A percentile compares a stretch with the other conserved stretches of the same genome.
Evolutionary conservation across 2,329 filamentous ascomycete genomes (phyloP).

Genomic region (Nemania serpens): DNA sequence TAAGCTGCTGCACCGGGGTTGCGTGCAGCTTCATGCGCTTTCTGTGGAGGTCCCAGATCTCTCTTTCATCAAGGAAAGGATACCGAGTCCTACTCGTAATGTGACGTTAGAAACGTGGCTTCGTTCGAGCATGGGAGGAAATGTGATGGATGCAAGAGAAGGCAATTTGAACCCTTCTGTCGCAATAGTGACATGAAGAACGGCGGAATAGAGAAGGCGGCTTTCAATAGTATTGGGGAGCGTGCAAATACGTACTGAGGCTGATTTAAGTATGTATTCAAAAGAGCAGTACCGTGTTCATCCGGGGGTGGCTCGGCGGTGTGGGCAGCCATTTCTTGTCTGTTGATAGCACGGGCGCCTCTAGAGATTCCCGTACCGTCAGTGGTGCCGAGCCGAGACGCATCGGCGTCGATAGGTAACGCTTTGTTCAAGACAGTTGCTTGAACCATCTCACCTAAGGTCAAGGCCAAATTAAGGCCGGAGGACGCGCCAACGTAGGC

Average conservation of each 20-base stretch:
- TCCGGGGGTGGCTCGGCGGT: constrained; percentile 53
- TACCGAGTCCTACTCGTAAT: constrained; percentile 44
- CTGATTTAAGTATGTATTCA: constrained; percentile 51
- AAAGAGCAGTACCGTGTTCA: constrained; percentile 48
- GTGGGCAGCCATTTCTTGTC: constrained; percentile 48
- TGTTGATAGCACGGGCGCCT: constrained; percentile 38
- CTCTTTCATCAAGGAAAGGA: constrained; percentile 52
- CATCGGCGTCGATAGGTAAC: constrained; percentile 37
- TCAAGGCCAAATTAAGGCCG: constrained; percentile 53
- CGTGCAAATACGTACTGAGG: constrained; percentile 42
- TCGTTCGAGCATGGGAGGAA: not conserved
- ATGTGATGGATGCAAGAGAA: not conserved
- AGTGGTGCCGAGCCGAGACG: constrained; percentile 17
- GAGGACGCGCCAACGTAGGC: constrained; percentile 56
- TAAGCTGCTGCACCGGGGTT: constrained; percentile 44
- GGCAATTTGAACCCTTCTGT: too few species aligned
- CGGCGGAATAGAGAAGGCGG: not conserved
- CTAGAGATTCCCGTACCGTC: constrained; percentile 11
- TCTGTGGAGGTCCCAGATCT: constrained; percentile 51
- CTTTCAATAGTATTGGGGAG: not conserved
- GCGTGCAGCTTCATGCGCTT: constrained; percentile 45
- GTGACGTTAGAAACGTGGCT: constrained; percentile 8
- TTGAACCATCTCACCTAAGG: constrained; percentile 58
- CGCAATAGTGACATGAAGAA: not conserved
- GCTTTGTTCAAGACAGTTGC: constrained; percentile 59